A percentile compares a stretch with the other conserved stretches of the same genome.
Evolutionary conservation across 2,329 filamentous ascomycete genomes (phyloP).

Genomic region (Aspergillus chevalieri): DNA sequence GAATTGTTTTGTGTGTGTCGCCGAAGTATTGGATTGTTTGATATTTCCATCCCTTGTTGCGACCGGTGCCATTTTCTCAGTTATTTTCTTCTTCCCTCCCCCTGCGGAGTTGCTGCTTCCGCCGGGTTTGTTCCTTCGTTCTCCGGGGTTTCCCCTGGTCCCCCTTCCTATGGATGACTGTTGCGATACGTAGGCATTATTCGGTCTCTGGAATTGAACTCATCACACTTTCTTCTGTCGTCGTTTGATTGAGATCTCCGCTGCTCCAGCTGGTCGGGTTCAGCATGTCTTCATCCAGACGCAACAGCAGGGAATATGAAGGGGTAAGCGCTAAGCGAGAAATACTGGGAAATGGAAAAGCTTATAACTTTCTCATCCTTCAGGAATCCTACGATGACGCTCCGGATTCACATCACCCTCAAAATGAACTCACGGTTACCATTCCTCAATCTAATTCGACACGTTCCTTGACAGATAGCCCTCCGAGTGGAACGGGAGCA

Average conservation of each 20-base stretch:
- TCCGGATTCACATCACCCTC: constrained; percentile 36
- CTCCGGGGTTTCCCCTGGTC: background rate
- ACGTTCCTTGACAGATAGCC: constrained; percentile 54
- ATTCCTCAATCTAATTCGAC: constrained; percentile 44
- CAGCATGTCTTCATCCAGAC: constrained; percentile 33
- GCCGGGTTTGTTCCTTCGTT: background rate
- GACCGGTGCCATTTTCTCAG: background rate
- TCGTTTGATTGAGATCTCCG: constrained; percentile 2
- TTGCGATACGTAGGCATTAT: background rate
- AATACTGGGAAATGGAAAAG: constrained; percentile 1
- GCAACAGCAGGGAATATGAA: constrained; percentile 39
- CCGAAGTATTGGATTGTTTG: no score
- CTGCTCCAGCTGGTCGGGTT: constrained; percentile 3
- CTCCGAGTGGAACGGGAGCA: constrained; percentile 32
- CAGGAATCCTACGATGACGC: constrained; percentile 83
- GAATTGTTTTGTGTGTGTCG: no score
- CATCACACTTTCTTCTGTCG: background rate
- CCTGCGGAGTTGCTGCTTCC: constrained; percentile 7
- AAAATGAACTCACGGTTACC: constrained; percentile 21
- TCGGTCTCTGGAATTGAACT: background rate
- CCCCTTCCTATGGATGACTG: background rate
- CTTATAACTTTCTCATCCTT: constrained; percentile 6
- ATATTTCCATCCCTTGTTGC: no score
- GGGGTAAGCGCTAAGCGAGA: constrained; percentile 25
- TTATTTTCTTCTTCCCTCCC: background rate